Percentiles rank a stretch among this genome's conserved stretches.
These are phyloP conservation scores for Hypoxylon intermedium DNA, from an alignment of 495 filamentous ascomycete species.

Conservation along the genomic window DNA sequence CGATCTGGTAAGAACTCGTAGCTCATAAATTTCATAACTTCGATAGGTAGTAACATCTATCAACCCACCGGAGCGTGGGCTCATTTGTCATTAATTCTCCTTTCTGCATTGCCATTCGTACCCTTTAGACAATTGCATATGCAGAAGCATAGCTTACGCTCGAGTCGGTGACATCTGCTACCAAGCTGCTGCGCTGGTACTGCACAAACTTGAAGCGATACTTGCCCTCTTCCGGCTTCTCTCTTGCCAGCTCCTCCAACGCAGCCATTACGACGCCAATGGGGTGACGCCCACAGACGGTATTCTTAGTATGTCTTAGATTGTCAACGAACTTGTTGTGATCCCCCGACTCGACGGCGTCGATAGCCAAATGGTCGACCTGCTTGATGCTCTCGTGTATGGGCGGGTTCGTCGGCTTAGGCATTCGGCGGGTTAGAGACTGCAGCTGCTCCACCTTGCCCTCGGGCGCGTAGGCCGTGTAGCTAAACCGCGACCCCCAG, in stretches of 20 bases:
- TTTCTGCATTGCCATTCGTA: neutral
- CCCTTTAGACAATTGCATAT: slow-evolving; percentile 65
- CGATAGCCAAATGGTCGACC: slow-evolving; percentile 83
- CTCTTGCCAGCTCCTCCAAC: slow-evolving; percentile 65
- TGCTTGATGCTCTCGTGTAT: slow-evolving; percentile 87
- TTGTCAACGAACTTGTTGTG: slow-evolving; percentile 72
- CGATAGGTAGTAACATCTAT: slow-evolving; percentile 8
- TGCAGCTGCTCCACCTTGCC: slow-evolving; percentile 41
- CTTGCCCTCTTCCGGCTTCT: slow-evolving; percentile 50
- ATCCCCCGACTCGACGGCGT: slow-evolving; percentile 76
- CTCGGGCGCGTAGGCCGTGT: slow-evolving; percentile 77
- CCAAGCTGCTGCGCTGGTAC: slow-evolving; percentile 89
- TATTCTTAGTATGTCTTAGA: slow-evolving; percentile 79
- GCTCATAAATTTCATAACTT: slow-evolving; percentile 5
- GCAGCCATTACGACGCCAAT: slow-evolving; percentile 95
- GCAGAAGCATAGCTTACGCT: slow-evolving; percentile 95
- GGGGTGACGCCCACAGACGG: slow-evolving; percentile 93
- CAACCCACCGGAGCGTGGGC: slow-evolving; percentile 13
- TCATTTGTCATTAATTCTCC: slow-evolving; percentile 20
- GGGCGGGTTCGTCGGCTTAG: slow-evolving; percentile 56
- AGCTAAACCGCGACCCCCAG: slow-evolving; percentile 88
- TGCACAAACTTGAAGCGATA: slow-evolving; percentile 82
- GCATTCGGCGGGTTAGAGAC: slow-evolving; percentile 22
- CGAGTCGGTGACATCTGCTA: slow-evolving; percentile 73
- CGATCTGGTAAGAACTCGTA: neutral